Evolutionary conservation across 2,329 filamentous ascomycete genomes (phyloP), one percentile per base, ranked within the genome.

Genomic region (Fusarium zealandicum): DNA sequence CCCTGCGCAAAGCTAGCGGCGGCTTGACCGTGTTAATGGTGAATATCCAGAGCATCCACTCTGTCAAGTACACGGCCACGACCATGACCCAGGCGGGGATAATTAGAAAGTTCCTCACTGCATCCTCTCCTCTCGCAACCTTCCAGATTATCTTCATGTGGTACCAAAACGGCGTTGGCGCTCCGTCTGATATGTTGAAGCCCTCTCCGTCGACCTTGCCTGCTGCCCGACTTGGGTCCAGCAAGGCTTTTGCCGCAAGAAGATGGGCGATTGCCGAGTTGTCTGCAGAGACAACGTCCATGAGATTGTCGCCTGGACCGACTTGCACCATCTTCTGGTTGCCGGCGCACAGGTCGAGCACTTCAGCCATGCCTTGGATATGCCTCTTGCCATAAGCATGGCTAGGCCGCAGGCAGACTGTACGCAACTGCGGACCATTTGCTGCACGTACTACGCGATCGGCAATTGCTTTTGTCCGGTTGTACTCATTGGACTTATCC

Each of bases 111-210:
- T 59, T 43, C 3, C 54, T 41, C 1, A 59, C 14, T 0, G 51
- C 50, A 2, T 59, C 54, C 11, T 32, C 39, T 2, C 63, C 64
- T 0, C 64, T 44, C 0, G 54, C 67, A 10, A 57, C 49, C 4
- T 44, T 43, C 65, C 69, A 72, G 2, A 70, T 65, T 1, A 67
- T 13, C 3, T 53, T 43, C 1, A 63, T 60, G 9, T 73, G 70
- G n/a, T 68, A 63, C 64, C 70, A 75, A 22, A 73, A 74, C 0
- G 60, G 65, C 6, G 72, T 49, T 0, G 67, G 68, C 1, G 59
- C 41, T 0, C 70, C 69, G 32, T 76, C 73, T 1, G 72, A 70
- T 39, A 73, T 64, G 45, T 73, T 74, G 59, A 75, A 76, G 0
- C 65, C 69, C 51, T 75, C 66, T 6, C 74, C 73, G 1, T 65